Conservation (phyloP, 441 rosid species). For the Gossypium lobatum region DNA sequence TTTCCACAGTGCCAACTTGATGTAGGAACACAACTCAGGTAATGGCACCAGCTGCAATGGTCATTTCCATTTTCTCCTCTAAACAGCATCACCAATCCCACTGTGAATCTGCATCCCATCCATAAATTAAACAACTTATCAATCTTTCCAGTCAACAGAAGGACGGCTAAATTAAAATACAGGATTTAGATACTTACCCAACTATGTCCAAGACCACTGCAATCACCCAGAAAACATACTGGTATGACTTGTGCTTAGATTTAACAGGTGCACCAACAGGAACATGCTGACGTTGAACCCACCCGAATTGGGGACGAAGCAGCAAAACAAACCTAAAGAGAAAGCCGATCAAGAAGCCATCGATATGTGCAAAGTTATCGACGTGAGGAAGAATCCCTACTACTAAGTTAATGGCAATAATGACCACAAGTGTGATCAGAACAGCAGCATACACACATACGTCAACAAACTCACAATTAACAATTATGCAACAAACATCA, state of each 20-base stretch:
- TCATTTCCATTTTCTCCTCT: constrained; percentile 36
- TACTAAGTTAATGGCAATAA: constrained; percentile 62
- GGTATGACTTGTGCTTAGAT: constrained; percentile 66
- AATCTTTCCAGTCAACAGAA: not conserved
- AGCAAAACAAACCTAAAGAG: constrained; percentile 68
- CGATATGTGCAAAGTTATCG: constrained; percentile 90
- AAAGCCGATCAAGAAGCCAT: constrained; percentile 80
- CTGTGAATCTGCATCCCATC: constrained; percentile 28
- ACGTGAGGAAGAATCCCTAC: constrained; percentile 84
- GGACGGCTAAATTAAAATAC: not conserved
- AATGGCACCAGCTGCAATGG: constrained; percentile 56
- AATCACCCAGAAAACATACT: constrained; percentile 38
- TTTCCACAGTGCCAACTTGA: constrained; percentile 68
- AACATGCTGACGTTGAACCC: constrained; percentile 37
- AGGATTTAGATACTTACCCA: constrained; percentile 43
- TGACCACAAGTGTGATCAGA: constrained; percentile 55
- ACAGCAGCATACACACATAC: constrained; percentile 56
- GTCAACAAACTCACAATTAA: not conserved
- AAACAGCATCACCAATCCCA: constrained; percentile 39
- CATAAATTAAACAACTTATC: not conserved
- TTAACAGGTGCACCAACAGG: constrained; percentile 41
- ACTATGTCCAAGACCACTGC: constrained; percentile 38
- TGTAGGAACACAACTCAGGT: constrained; percentile 47
- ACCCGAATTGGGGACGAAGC: constrained; percentile 72
- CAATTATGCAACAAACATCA: not conserved